Base-by-base conservation (phyloP, 2,329 filamentous ascomycete species). In the Colletotrichum echinochloae region DNA sequence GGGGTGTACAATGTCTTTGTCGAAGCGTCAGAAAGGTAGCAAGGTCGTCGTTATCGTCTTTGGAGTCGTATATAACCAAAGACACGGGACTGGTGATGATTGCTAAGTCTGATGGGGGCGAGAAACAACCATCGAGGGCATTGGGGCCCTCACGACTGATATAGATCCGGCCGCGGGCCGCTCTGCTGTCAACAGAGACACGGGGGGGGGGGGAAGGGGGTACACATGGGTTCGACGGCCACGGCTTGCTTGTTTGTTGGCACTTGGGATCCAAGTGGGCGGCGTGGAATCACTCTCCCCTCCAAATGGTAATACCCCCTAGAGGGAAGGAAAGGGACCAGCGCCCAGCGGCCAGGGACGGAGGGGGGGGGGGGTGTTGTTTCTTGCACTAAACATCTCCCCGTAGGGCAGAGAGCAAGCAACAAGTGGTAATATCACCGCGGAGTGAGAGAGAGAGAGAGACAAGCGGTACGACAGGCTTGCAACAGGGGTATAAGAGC, bases 71-170 rank as follows among this genome's bases (percentile, higher is more conserved):
- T 51, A 44, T 18, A 54, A 54, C 64, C 64, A 54, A 23, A 48
- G 35, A 60, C 65, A 39, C 51, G 69, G 54, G 60, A 56, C 65
- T 64, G 39, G 46, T 59, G 60, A 57, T 56, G 59, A 52, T 12
- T 61, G 59, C 57, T 46, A 65, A 67, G 68, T 52, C 64, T 52
- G 72, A 65, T 68, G 70, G 72, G 70, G 70, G 70, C 70, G 67
- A 30, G 56, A 71, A 65, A 61, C 49, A 65, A 48, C 56, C 57
- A 46, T 56, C 30, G 52, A 72, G 63, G 54, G 54, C 37, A 57
- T 73, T 59, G 72, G 70, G 72, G 70, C 56, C 70, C 66, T 71
- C 59, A 64, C 66, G 66, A 73, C 70, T 72, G 62, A 73, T 73
- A 72, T 73, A 73, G 70, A 73, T 66, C 33, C 59, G 59, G 48